phyloP scores from a whole-genome alignment of 371 early-diverging fungal genomes.

The Mucor mucedo region DNA sequence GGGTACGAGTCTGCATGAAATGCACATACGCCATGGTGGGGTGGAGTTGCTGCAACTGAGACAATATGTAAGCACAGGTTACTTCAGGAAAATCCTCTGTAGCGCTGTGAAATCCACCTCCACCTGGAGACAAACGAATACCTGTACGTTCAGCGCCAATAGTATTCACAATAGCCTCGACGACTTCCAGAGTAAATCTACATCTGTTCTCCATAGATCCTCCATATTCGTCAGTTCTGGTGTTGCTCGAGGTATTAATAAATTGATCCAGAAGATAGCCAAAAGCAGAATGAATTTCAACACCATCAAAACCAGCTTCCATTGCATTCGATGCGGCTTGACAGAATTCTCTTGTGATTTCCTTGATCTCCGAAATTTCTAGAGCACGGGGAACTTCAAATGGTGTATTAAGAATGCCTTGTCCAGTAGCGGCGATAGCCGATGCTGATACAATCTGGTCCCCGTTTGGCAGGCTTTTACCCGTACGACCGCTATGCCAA shows the following conservation, averaged over 20 bases:
- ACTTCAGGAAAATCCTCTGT: conserved; percentile 33
- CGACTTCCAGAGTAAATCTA: conserved; percentile 66
- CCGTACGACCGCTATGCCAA: conserved; percentile 49
- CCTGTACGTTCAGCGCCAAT: conserved; percentile 33
- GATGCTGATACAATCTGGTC: conserved; percentile 20
- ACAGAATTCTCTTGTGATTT: conserved; percentile 63
- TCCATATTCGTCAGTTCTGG: conserved; percentile 62
- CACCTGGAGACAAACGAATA: conserved; percentile 34
- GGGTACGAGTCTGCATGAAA: conserved; percentile 35
- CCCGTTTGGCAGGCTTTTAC: conserved; percentile 6
- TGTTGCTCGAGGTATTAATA: conserved; percentile 57
- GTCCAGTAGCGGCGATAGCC: conserved; percentile 11
- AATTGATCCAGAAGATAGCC: conserved; percentile 73
- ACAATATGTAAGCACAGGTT: conserved; percentile 34
- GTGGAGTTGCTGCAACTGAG: conserved; percentile 27
- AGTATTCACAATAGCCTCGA: conserved; percentile 51
- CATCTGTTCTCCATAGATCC: conserved; percentile 77
- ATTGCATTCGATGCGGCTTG: conserved; percentile 48
- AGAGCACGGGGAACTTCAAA: conserved; percentile 53
- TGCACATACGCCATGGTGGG: conserved; percentile 40
- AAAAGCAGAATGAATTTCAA: conserved; percentile 75
- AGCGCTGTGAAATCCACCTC: conserved; percentile 29
- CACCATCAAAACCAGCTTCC: conserved; percentile 66
- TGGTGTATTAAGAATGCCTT: neutral
- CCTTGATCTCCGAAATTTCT: conserved; percentile 63